Conservation (phyloP, 1,139 yeast species). For the Groenewaldozyma auringiensis region DNA sequence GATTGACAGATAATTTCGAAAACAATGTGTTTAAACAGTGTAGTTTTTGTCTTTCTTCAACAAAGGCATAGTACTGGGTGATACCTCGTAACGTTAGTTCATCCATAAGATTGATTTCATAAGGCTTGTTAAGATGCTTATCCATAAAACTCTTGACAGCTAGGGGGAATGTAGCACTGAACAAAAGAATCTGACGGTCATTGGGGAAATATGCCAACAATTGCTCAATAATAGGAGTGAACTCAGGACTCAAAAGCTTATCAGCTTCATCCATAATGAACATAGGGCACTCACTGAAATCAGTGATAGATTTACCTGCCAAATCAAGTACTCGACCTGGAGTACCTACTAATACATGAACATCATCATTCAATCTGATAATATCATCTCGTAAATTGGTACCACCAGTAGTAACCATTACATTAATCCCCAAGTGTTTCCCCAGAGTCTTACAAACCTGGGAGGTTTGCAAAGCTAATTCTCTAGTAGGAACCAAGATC, state of each 20-base stretch:
- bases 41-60: conserved; percentile 90
- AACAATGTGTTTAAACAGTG: conserved; percentile 93
- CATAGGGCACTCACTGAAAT: conserved; percentile 77
- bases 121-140: conserved; percentile 81
- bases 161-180: conserved; percentile 93
- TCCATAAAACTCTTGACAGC: conserved; percentile 92
- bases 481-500: conserved; percentile 89
- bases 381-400: conserved; percentile 92
- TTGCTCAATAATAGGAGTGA: conserved; percentile 81
- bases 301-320: conserved; percentile 82
- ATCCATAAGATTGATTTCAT: conserved; percentile 95
- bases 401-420: conserved; percentile 99
- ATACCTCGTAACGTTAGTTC: conserved; percentile 94
- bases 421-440: conserved; percentile 82
- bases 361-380: conserved; percentile 84
- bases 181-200: conserved; percentile 76
- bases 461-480: conserved; percentile 91
- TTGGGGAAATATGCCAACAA: conserved; percentile 74
- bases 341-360: conserved; percentile 85
- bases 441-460: conserved; percentile 97
- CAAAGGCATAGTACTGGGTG: conserved; percentile 94
- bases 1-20: conserved; percentile 90
- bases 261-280: conserved; percentile 99
- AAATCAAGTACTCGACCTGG: conserved; percentile 96
- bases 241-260: conserved; percentile 88